Evolutionary conservation across 768 basidiomycete species (phyloP), one percentile per base, ranked within the genome.

Genomic region (Tulasnella sp.): DNA sequence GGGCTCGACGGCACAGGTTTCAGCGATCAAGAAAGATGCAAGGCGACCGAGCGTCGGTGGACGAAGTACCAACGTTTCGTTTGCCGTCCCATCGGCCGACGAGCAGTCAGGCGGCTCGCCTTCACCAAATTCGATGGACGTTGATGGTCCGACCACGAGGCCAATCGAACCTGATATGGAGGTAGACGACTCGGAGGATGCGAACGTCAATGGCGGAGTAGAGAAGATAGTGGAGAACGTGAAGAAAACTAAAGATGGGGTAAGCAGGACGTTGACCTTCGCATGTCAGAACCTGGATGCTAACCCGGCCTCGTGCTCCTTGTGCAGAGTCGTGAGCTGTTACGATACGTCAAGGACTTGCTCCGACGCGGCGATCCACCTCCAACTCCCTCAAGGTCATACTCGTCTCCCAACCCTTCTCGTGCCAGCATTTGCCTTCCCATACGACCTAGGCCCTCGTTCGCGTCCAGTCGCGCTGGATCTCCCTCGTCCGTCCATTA

Each of bases 151-250:
- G 46, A 37, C 13, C 37, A 7, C 57, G 7, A 51, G 57, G 23
- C 71, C 37, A 23, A 40, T 51, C 18, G 75, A 76, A n/a, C 15
- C 32, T 40, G 51, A 55, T 3, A 76, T 76, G 75, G 57, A 61
- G 20, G 26, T 76, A 16, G 75, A 76, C 13, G 75, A 76, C 37
- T 61, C 75, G 13, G 44, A 55, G 29, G 73, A 75, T 76, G 32
- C 55, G 72, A 46, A 80, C 37, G 79, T 67, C n/a, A 75, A 74
- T 57, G 75, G 42, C 79, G 84, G 85, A 23, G 91, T 94, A 44
- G 90, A 90, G 79, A 90, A 90, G 42, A 93, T 95, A 91, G 89
- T 95, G 6, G 87, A 88, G 18, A 90, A 88, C 5, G 93, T 94
- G 6, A 95, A 95, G 84, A 87, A 83, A 67, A 87, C 86, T 29